Conservation (phyloP, 2,329 filamentous ascomycete species). For the Diaporthe citri region DNA sequence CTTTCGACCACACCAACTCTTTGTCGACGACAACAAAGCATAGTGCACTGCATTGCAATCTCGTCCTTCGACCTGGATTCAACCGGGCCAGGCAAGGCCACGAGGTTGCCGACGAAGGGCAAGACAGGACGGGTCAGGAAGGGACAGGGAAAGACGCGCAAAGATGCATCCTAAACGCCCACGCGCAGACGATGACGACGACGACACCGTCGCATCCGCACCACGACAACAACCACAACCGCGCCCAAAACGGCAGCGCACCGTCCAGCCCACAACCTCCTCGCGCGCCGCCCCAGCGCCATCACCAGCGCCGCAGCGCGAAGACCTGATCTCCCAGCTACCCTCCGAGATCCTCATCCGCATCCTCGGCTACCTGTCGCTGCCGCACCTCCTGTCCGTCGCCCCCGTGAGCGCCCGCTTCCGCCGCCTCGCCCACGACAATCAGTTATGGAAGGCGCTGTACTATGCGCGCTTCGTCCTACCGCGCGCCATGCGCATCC, state of each 20-base stretch:
- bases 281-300: background rate
- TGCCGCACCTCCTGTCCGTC: conserved; percentile 73
- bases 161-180: conserved; percentile 35
- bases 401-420: conserved; percentile 81
- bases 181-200: conserved; percentile 13
- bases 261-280: background rate
- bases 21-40: conserved; percentile 21
- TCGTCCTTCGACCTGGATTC: background rate
- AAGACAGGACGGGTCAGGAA: background rate
- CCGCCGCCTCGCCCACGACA: conserved; percentile 79
- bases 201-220: conserved; percentile 1
- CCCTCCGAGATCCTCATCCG: conserved; percentile 91
- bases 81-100: background rate
- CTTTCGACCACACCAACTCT: background rate
- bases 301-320: background rate
- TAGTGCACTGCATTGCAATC: background rate
- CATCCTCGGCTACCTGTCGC: conserved; percentile 82
- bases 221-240: background rate
- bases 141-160: background rate
- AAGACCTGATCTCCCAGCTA: conserved; percentile 77
- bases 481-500: conserved; percentile 81
- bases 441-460: conserved; percentile 89
- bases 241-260: conserved; percentile 27
- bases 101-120: background rate
- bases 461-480: conserved; percentile 92